These are phyloP conservation scores for Solidago caesia DNA, from an alignment of 129 eudicot genomes.

Conservation along the genomic window DNA sequence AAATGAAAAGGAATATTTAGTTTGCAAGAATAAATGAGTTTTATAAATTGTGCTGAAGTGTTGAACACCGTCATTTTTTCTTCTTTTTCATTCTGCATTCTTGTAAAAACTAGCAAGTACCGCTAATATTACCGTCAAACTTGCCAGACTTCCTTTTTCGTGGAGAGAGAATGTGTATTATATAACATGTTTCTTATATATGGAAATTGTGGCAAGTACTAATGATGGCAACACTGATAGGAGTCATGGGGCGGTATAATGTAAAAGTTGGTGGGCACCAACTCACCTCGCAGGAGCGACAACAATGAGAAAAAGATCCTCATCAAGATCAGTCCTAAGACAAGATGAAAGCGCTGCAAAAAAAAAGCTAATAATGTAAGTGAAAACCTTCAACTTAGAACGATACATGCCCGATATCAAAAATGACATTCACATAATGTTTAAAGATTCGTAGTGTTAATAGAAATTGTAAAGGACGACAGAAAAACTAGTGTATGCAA, in stretches of 20 bases:
- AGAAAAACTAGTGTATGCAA: too few relatives aligned
- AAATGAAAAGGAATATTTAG: not conserved
- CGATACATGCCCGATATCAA: too few relatives aligned
- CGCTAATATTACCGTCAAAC: not conserved
- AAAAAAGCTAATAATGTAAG: not conserved
- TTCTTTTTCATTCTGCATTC: not conserved
- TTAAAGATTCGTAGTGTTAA: too few relatives aligned
- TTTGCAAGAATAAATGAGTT: not conserved
- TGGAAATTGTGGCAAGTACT: not conserved
- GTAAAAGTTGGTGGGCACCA: not conserved
- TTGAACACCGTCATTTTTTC: not conserved
- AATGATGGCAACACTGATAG: not conserved
- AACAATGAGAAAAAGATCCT: slow-evolving; percentile 59
- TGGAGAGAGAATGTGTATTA: not conserved
- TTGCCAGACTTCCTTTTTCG: not conserved
- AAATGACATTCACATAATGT: too few relatives aligned
- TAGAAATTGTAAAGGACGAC: too few relatives aligned
- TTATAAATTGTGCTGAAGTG: not conserved
- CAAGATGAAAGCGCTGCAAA: slow-evolving; percentile 67
- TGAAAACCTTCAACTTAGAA: too few relatives aligned
- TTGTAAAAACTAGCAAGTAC: not conserved
- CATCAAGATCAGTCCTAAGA: slow-evolving; percentile 44
- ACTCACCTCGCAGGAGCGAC: slow-evolving; percentile 75
- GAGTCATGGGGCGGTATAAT: not conserved
- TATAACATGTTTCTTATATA: not conserved